Percentiles rank a stretch among this genome's conserved stretches.
Conservation (phyloP, 1,284 basidiomycete genomes). For the Bondarzewia mesenterica region DNA sequence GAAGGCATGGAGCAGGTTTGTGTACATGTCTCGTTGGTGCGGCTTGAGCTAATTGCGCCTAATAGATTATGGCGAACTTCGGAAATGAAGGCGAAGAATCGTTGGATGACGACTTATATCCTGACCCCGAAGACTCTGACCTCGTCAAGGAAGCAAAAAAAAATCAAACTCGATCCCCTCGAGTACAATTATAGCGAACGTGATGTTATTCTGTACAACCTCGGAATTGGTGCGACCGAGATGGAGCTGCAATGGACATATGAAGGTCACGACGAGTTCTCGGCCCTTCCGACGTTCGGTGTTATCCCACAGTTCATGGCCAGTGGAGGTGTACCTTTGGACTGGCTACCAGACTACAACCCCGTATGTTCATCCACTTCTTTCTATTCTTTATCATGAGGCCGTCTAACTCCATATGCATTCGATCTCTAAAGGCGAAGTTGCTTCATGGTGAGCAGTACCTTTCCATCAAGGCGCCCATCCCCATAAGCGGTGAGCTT, state of each 20-base stretch:
- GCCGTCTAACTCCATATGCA: constrained; percentile 3
- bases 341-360: constrained; percentile 93
- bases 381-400: not conserved
- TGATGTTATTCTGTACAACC: constrained; percentile 93
- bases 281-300: constrained; percentile 87
- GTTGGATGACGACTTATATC: constrained; percentile 43
- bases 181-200: constrained; percentile 79
- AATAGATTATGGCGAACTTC: constrained; percentile 74
- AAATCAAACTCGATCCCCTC: constrained; percentile 39
- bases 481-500: constrained; percentile 84
- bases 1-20: constrained; percentile 69
- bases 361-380: constrained; percentile 44
- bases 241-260: constrained; percentile 90
- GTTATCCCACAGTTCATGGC: constrained; percentile 91
- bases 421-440: constrained; percentile 72
- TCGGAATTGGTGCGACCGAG: constrained; percentile 93
- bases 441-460: constrained; percentile 99
- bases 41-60: not conserved
- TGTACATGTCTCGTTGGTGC: not conserved
- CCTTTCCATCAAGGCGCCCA: constrained; percentile 79
- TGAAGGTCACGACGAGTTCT: constrained; percentile 85
- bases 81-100: constrained; percentile 42
- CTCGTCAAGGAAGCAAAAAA: constrained; percentile 83
- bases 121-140: constrained; percentile 80
- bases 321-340: constrained; percentile 55